Percentiles rank a stretch among this genome's conserved stretches.
Evolutionary conservation across 345 rosid species (phyloP).

Genomic region (Gossypium rotundifolium): DNA sequence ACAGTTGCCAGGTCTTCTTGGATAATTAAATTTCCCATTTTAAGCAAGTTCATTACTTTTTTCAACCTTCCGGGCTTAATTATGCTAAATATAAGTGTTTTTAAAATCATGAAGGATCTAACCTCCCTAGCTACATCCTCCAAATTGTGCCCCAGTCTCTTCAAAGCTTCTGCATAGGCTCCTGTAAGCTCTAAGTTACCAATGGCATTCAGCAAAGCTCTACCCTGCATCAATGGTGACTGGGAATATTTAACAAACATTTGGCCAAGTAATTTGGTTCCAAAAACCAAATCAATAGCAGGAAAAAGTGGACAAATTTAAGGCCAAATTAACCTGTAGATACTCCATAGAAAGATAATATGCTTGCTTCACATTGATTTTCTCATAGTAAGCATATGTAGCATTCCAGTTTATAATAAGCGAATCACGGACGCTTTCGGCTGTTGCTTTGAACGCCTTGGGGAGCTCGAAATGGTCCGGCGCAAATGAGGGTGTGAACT

Average conservation of each 20-base stretch:
- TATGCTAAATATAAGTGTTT: no score
- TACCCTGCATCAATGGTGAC: slow-evolving; percentile 34
- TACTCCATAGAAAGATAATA: slow-evolving; percentile 61
- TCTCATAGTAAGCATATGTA: slow-evolving; percentile 38
- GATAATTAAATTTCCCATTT: no score
- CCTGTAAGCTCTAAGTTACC: slow-evolving; percentile 55
- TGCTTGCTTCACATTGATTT: slow-evolving; percentile 45
- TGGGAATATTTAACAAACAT: background rate
- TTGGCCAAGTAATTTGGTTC: background rate
- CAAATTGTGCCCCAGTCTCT: slow-evolving; percentile 54
- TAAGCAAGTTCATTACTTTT: no score
- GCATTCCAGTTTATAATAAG: slow-evolving; percentile 56
- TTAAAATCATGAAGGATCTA: background rate
- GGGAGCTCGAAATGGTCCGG: slow-evolving; percentile 46
- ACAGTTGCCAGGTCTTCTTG: no score
- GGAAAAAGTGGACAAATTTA: background rate
- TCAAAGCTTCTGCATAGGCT: slow-evolving; percentile 53
- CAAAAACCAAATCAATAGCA: background rate
- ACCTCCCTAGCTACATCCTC: slow-evolving; percentile 63
- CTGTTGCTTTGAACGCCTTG: slow-evolving; percentile 45
- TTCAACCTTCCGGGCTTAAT: no score
- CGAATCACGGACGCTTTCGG: slow-evolving; percentile 44
- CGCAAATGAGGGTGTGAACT: slow-evolving; percentile 50
- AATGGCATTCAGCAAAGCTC: slow-evolving; percentile 55
- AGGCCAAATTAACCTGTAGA: slow-evolving; percentile 34